Evolutionary conservation across 2,329 filamentous ascomycete species (phyloP).

Genomic region (Botryosphaeria dothidea): DNA sequence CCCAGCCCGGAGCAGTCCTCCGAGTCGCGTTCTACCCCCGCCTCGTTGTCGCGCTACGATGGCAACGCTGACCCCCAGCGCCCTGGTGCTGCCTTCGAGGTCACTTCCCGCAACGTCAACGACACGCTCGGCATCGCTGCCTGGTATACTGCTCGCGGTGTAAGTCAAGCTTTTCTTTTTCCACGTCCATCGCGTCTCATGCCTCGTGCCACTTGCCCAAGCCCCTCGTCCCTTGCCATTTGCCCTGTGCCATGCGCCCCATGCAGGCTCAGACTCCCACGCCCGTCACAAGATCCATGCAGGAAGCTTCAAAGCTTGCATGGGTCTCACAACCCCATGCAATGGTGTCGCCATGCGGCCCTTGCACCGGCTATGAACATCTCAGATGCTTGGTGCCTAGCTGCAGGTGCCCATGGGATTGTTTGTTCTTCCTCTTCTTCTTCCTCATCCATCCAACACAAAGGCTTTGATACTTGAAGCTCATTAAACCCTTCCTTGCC

Average conservation of each 20-base stretch:
- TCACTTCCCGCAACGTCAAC: conserved; percentile 37
- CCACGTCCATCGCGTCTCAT: too few relatives aligned
- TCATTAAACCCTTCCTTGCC: neutral
- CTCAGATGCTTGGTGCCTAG: too few relatives aligned
- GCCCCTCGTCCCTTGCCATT: neutral
- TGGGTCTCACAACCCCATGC: neutral
- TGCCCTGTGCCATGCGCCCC: neutral
- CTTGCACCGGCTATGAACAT: neutral
- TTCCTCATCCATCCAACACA: neutral
- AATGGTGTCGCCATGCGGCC: neutral
- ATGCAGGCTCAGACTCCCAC: neutral
- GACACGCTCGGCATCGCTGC: conserved; percentile 37
- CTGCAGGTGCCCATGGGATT: too few relatives aligned
- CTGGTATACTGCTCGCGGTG: conserved; percentile 38
- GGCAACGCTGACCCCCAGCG: conserved; percentile 35
- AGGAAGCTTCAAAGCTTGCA: neutral
- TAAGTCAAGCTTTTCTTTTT: conserved; percentile 24
- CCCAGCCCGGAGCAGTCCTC: conserved; percentile 8
- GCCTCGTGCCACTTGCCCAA: neutral
- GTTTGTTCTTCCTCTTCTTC: too few relatives aligned
- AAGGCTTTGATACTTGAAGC: neutral
- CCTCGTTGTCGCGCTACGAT: conserved; percentile 34
- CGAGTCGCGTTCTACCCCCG: conserved; percentile 26
- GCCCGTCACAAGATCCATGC: neutral
- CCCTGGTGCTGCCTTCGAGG: neutral